Conservation (phyloP, 257 asterid genomes). For the Solanum paucissectum region DNA sequence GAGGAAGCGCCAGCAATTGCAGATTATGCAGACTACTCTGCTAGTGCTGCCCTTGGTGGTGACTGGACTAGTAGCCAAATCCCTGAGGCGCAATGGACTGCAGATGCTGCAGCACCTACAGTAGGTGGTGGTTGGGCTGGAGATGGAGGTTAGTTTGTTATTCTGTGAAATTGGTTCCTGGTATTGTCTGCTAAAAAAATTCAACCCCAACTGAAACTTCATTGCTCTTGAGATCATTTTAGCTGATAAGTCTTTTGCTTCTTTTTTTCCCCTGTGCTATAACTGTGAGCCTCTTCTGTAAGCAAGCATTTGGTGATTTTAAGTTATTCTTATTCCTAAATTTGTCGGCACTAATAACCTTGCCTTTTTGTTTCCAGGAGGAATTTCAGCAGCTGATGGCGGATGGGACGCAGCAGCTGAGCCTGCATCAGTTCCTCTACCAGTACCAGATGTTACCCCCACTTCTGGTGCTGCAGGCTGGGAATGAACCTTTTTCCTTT, state of each 20-base stretch:
- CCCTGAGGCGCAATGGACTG: slow-evolving; percentile 7
- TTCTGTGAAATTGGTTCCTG: neutral
- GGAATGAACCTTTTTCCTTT: neutral
- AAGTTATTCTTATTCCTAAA: neutral
- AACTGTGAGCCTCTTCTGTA: neutral
- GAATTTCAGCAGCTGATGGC: neutral
- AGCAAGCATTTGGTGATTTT: neutral
- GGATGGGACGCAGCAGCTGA: slow-evolving; percentile 2
- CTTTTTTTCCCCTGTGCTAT: neutral
- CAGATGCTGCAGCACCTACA: neutral
- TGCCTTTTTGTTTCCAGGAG: neutral
- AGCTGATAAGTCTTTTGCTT: neutral
- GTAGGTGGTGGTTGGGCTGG: slow-evolving; percentile 6
- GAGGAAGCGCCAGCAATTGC: slow-evolving; percentile 2
- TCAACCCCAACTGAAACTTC: neutral
- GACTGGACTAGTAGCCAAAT: slow-evolving; percentile 13
- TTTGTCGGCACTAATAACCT: neutral
- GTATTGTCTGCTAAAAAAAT: neutral
- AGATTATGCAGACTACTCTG: slow-evolving; percentile 7
- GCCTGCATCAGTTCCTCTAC: neutral
- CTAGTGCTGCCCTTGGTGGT: slow-evolving; percentile 1
- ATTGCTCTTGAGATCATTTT: neutral
- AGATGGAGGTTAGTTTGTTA: slow-evolving; percentile 7
- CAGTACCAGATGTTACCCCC: neutral
- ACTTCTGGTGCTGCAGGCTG: neutral